These are phyloP conservation scores for Botrytis porri DNA, from an alignment of 2,329 filamentous ascomycete genomes.

Conservation along the genomic window DNA sequence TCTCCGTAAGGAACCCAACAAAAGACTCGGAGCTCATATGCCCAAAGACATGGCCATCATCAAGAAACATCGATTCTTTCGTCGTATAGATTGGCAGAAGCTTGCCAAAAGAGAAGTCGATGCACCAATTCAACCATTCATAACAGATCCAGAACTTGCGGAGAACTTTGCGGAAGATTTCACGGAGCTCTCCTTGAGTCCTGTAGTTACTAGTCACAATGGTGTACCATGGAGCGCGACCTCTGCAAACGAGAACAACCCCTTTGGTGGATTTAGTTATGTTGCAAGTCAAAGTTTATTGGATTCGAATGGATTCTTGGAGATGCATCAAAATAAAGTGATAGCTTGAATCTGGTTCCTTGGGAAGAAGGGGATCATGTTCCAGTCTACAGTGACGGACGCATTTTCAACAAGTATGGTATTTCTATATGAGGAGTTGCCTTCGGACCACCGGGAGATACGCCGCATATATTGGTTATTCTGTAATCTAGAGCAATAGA, in stretches of 20 bases:
- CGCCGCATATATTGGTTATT: background rate
- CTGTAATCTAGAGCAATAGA: background rate
- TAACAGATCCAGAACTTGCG: constrained; percentile 91
- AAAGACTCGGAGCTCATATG: constrained; percentile 85
- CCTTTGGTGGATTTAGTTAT: constrained; percentile 40
- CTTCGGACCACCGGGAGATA: background rate
- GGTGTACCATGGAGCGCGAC: constrained; percentile 30
- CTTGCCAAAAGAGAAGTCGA: constrained; percentile 78
- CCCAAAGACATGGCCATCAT: constrained; percentile 81
- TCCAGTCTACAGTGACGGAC: background rate
- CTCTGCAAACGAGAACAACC: constrained; percentile 30
- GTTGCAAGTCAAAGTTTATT: constrained; percentile 39
- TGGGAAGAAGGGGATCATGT: background rate
- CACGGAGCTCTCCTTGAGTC: constrained; percentile 78
- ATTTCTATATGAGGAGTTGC: background rate
- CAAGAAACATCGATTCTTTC: constrained; percentile 94
- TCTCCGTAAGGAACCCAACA: constrained; percentile 85
- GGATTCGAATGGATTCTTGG: constrained; percentile 32
- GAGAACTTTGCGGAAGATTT: constrained; percentile 97
- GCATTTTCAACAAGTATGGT: background rate
- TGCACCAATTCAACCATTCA: constrained; percentile 86
- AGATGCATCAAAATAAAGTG: constrained; percentile 24
- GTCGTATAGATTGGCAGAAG: constrained; percentile 91
- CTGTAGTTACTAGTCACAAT: constrained; percentile 49
- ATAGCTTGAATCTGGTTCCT: background rate